Conservation (phyloP, 2,329 filamentous ascomycete genomes). For the Fusarium sp. region DNA sequence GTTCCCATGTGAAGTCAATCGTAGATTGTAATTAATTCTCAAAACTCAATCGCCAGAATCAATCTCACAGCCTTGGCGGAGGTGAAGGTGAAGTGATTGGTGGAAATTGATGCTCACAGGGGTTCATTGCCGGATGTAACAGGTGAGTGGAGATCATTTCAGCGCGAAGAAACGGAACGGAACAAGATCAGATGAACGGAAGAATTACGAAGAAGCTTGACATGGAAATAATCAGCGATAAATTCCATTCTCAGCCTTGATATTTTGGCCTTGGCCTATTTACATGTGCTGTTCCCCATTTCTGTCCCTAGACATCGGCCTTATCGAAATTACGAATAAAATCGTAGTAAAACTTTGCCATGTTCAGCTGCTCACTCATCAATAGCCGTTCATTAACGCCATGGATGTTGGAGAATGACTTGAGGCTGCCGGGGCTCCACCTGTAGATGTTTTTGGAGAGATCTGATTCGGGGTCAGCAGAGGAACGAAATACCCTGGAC, state of each 20-base stretch:
- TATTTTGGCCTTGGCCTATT: neutral
- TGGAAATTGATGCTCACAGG: conserved; percentile 38
- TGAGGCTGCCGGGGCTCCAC: conserved; percentile 5
- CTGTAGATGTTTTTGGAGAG: conserved; percentile 9
- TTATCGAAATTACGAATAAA: conserved; percentile 19
- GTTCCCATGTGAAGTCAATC: conserved; percentile 10
- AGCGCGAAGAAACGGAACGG: conserved; percentile 4
- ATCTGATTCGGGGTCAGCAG: neutral
- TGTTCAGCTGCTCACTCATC: conserved; percentile 16
- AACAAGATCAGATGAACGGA: conserved; percentile 23
- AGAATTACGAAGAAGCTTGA: neutral
- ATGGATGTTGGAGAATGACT: conserved; percentile 13
- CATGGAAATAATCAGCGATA: neutral
- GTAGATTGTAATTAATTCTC: neutral
- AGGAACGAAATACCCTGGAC: rapidly evolving
- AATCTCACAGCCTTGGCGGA: neutral
- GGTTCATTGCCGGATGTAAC: conserved; percentile 34
- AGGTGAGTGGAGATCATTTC: conserved; percentile 39
- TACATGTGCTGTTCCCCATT: neutral
- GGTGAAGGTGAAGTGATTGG: conserved; percentile 25
- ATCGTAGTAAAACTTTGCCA: conserved; percentile 19
- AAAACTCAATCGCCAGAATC: conserved; percentile 3
- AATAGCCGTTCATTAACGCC: conserved; percentile 18
- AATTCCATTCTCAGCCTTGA: neutral
- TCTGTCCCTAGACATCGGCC: neutral